These are phyloP conservation scores for Penicillium fimorum DNA, from an alignment of 495 filamentous ascomycete species.

Conservation along the genomic window DNA sequence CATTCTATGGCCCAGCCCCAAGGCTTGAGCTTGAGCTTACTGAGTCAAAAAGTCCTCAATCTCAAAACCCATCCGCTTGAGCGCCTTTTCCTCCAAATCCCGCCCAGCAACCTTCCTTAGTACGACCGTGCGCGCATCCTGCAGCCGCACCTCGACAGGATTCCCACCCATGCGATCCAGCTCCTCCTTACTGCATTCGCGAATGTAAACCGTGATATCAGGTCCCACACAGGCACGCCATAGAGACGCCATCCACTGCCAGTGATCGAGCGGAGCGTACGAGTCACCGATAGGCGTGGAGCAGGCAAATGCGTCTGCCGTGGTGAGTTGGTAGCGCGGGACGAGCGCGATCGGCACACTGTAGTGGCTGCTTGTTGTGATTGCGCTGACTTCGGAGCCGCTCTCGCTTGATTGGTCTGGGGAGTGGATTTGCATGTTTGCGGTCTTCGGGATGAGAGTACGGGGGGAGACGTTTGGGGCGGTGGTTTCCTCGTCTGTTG, in stretches of 20 bases:
- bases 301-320: conserved; percentile 70
- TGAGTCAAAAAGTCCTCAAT: conserved; percentile 72
- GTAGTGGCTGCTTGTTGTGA: conserved; percentile 10
- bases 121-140: conserved; percentile 56
- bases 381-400: conserved; percentile 25
- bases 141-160: conserved; percentile 52
- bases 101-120: conserved; percentile 48
- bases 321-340: conserved; percentile 72
- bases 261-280: conserved; percentile 84
- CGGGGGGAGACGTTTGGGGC: conserved; percentile 32
- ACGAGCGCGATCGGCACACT: conserved; percentile 67
- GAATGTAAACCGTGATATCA: conserved; percentile 74
- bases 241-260: conserved; percentile 96
- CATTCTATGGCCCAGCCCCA: background rate
- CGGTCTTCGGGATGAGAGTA: conserved; percentile 38
- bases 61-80: conserved; percentile 77
- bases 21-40: conserved; percentile 12
- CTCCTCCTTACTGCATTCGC: conserved; percentile 47
- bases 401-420: conserved; percentile 30
- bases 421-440: conserved; percentile 30
- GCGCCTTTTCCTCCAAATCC: conserved; percentile 61
- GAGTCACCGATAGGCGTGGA: conserved; percentile 71
- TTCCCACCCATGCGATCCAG: conserved; percentile 39
- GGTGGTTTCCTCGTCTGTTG: conserved; percentile 21
- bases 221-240: conserved; percentile 87